These are phyloP conservation scores for Pistacia vera DNA, from an alignment of 345 rosid genomes.

Conservation along the genomic window DNA sequence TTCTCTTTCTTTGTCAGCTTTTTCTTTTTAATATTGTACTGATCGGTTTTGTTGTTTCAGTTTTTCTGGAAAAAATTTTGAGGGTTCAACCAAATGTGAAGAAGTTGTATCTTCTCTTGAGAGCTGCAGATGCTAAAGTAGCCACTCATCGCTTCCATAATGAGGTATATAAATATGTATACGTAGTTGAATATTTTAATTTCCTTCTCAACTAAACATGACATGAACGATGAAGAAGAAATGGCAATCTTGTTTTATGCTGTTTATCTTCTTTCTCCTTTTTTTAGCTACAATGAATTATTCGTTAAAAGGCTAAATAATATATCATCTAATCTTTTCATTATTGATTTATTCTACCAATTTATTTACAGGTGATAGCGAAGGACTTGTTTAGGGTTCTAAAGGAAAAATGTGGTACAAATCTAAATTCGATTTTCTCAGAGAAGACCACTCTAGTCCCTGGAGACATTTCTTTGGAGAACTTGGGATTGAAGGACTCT, in stretches of 20 bases:
- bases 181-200: not conserved
- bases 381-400: slow-evolving; percentile 60
- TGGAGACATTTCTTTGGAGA: slow-evolving; percentile 54
- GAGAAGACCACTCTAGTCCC: slow-evolving; percentile 50
- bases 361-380: slow-evolving; percentile 39
- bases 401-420: slow-evolving; percentile 40
- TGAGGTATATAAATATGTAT: slow-evolving; percentile 48
- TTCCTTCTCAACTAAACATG: not conserved
- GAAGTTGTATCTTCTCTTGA: slow-evolving; percentile 73
- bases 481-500: slow-evolving; percentile 47
- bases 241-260: not conserved
- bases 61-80: slow-evolving; percentile 76
- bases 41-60: slow-evolving; percentile 29
- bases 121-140: slow-evolving; percentile 70
- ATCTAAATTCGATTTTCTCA: slow-evolving; percentile 38
- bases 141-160: slow-evolving; percentile 63
- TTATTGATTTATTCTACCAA: not conserved
- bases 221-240: not conserved
- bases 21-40: no score
- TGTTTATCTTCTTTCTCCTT: not conserved
- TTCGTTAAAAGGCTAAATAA: not conserved
- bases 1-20: not conserved
- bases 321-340: not conserved
- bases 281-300: not conserved
- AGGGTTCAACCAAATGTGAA: slow-evolving; percentile 84